Conservation (phyloP, 129 eudicot genomes). For the Escallonia rubra region DNA sequence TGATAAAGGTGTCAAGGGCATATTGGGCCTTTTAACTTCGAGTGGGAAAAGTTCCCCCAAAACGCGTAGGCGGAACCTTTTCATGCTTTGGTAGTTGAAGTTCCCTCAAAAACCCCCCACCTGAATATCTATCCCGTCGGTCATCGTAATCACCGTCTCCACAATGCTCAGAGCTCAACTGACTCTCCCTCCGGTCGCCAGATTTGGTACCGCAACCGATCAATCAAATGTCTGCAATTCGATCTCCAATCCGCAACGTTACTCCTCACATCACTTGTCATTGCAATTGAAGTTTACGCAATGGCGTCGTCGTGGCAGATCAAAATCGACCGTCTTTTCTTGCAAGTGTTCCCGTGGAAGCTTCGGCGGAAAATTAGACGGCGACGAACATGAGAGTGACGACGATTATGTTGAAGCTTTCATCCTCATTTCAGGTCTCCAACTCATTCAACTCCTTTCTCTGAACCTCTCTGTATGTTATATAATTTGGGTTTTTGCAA, state of each 20-base stretch:
- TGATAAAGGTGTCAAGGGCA: too few species aligned
- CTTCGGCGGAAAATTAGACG: slow-evolving; percentile 21
- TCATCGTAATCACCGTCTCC: background rate
- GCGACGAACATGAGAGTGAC: slow-evolving; percentile 15
- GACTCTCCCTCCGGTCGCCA: slow-evolving; percentile 13
- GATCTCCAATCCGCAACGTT: slow-evolving; percentile 17
- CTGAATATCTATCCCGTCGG: slow-evolving; percentile 8
- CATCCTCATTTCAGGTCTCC: slow-evolving; percentile 53
- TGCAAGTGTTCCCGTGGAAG: slow-evolving; percentile 33
- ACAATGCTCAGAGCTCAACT: slow-evolving; percentile 35
- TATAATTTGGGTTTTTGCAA: too few species aligned
- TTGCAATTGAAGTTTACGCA: slow-evolving; percentile 4
- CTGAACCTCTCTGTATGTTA: too few species aligned
- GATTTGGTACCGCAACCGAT: slow-evolving; percentile 27
- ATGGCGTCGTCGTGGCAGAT: slow-evolving; percentile 3
- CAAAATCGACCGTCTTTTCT: slow-evolving; percentile 16
- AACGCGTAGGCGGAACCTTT: too few species aligned
- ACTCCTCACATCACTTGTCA: background rate
- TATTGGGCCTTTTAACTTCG: too few species aligned
- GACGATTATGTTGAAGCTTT: slow-evolving; percentile 58
- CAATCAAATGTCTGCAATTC: slow-evolving; percentile 19
- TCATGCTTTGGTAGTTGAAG: background rate
- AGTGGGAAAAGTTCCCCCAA: too few species aligned
- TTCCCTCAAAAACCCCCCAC: background rate
- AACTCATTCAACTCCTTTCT: background rate